Percentiles rank a stretch among this genome's conserved stretches.
Conservation (phyloP, 169 alveolate genomes). For the Plasmodium billcollinsi region DNA sequence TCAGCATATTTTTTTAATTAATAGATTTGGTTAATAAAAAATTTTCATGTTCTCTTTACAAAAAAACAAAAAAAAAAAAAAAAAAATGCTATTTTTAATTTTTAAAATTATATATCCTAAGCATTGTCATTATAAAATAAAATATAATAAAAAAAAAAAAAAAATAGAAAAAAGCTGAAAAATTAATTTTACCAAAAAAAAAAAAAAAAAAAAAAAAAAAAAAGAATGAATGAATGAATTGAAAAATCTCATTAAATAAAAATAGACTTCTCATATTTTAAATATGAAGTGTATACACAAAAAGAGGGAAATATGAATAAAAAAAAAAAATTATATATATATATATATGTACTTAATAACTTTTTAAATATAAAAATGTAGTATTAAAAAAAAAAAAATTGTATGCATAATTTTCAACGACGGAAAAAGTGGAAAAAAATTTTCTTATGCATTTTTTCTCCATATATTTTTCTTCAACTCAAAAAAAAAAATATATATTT, state of each 20-base stretch:
- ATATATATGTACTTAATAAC: slow-evolving; percentile 13
- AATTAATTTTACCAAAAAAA: no score
- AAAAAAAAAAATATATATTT: neutral
- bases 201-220: no score
- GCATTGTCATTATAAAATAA: no score
- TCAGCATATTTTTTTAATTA: slow-evolving; percentile 23
- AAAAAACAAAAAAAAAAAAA: slow-evolving; percentile 33
- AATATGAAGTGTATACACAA: slow-evolving; percentile 35
- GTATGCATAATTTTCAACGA: neutral
- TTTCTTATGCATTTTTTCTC: neutral
- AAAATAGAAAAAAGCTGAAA: no score
- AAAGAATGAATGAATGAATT: no score
- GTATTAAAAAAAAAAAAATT: slow-evolving; percentile 5
- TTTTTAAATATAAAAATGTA: neutral
- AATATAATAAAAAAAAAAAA: no score
- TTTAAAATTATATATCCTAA: no score
- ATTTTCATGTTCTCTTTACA: slow-evolving; percentile 23
- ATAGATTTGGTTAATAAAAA: neutral
- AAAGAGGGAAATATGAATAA: neutral
- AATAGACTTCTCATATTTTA: slow-evolving; percentile 60
- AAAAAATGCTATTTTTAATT: no score
- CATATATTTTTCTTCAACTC: slow-evolving; percentile 6
- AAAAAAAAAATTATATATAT: slow-evolving; percentile 9
- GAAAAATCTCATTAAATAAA: slow-evolving; percentile 23
- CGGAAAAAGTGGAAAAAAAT: slow-evolving; percentile 1